phyloP scores from a whole-genome alignment of 805 yeast species.

The Saccharomycopsis sp. region DNA sequence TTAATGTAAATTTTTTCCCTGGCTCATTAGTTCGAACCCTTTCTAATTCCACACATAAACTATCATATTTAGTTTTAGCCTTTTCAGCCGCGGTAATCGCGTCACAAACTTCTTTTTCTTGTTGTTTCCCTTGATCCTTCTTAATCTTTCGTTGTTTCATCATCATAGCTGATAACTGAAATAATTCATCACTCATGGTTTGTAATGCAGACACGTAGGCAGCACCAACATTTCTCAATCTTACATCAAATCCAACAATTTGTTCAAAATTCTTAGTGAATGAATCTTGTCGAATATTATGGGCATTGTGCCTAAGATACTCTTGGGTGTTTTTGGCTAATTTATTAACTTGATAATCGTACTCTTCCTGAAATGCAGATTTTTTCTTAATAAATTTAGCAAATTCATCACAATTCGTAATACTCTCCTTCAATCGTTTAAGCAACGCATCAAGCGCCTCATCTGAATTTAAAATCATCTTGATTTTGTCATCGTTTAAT shows the following conservation, averaged over 20 bases:
- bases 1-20: slow-evolving; percentile 70
- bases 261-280: slow-evolving; percentile 60
- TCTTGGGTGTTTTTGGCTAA: slow-evolving; percentile 51
- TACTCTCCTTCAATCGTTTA: slow-evolving; percentile 67
- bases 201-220: slow-evolving; percentile 74
- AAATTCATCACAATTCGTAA: slow-evolving; percentile 80
- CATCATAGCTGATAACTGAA: slow-evolving; percentile 62
- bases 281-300: slow-evolving; percentile 51
- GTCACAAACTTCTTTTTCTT: slow-evolving; percentile 80
- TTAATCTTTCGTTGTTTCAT: slow-evolving; percentile 64
- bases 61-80: slow-evolving; percentile 71
- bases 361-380: slow-evolving; percentile 72
- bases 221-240: slow-evolving; percentile 59
- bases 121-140: slow-evolving; percentile 75
- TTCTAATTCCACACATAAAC: slow-evolving; percentile 81
- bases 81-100: slow-evolving; percentile 81
- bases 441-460: slow-evolving; percentile 69
- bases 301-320: slow-evolving; percentile 37
- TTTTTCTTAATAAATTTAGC: slow-evolving; percentile 71
- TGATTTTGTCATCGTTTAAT: slow-evolving; percentile 45
- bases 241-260: slow-evolving; percentile 73
- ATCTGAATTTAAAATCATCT: slow-evolving; percentile 55
- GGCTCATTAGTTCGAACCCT: slow-evolving; percentile 77
- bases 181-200: slow-evolving; percentile 79
- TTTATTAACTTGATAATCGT: slow-evolving; percentile 66